Evolutionary conservation across 2,329 filamentous ascomycete species (phyloP), one percentile per base, ranked within the genome.

Genomic region (Diaporthe citri): DNA sequence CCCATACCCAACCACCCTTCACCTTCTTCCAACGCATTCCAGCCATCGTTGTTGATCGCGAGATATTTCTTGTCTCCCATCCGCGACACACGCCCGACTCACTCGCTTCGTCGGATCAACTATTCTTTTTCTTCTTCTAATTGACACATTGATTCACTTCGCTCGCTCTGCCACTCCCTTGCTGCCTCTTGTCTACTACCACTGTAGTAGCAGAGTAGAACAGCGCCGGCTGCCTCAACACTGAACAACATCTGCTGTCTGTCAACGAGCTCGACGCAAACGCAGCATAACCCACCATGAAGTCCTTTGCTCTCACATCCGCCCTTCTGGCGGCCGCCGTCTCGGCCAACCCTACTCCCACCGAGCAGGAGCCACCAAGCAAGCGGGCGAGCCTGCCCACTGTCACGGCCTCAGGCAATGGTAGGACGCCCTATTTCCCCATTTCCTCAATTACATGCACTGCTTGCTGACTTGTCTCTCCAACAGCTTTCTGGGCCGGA

Each of bases 361-460:
- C 87, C 12, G 82, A 85, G 75, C 85, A 85, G 72, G 82, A 88
- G 77, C 83, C 86, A 28, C 87, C 88, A 10, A 83, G 82, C 81
- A 90, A 90, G 82, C 87, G 89, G 71, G 86, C 86, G 76, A 82
- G 83, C 67, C 78, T 90, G 36, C 86, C 89, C 25, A 82, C 85
- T 20, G 87, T 91, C 77, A 87, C 87, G 0, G 88, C 84, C 67
- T 89, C 88, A 28, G 90, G 90, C 78, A 91, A 91, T 84, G 90
- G 89, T 91, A 84, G 78, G 84, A 73, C 22, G 3, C 1, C 25
- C 20, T 4, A 7, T 2, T 1, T 3, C 1, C 25, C 20, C 7
- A 7, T 2, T 1, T 28, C 10, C 20, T 46, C 17, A 9, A 4
- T 8, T 7, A 3, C 4, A 15, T 5, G 12, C 6, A 6, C n/a